These are phyloP conservation scores for Syzygium grande DNA, from an alignment of 345 rosid genomes.

Conservation along the genomic window DNA sequence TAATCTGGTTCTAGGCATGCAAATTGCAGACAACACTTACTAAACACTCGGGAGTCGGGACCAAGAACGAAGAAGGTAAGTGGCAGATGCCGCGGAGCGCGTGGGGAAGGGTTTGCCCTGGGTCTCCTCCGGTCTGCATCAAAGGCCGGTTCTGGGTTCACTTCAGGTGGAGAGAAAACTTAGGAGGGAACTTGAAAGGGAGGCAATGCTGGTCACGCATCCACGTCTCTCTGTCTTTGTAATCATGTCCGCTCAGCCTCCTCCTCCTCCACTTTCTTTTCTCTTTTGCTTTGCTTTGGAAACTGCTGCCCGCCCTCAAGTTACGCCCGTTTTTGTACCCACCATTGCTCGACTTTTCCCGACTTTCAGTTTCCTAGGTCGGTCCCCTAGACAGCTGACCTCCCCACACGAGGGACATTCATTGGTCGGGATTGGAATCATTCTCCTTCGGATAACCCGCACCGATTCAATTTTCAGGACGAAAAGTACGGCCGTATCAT, in stretches of 20 bases:
- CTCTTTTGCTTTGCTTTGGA: neutral
- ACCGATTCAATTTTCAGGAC: neutral
- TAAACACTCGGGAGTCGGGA: neutral
- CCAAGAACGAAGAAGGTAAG: neutral
- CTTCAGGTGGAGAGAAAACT: neutral
- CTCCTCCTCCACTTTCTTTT: neutral
- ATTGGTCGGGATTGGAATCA: neutral
- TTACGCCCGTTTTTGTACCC: neutral
- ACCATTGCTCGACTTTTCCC: neutral
- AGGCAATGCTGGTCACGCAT: conserved; percentile 5
- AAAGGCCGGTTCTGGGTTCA: neutral
- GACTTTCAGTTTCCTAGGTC: neutral
- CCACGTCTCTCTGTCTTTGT: neutral
- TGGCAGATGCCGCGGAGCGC: neutral
- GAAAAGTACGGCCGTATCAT: neutral
- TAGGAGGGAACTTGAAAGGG: neutral
- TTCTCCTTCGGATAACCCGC: neutral
- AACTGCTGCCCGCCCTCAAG: neutral
- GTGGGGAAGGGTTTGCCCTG: neutral
- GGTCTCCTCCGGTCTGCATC: neutral
- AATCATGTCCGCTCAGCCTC: neutral
- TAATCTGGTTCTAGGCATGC: neutral
- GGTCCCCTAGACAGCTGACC: neutral
- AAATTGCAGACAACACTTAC: neutral
- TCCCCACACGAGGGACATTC: neutral